These are phyloP conservation scores for Ettlia oleoabundans DNA, from an alignment of 139 green algal species.

Conservation along the genomic window DNA sequence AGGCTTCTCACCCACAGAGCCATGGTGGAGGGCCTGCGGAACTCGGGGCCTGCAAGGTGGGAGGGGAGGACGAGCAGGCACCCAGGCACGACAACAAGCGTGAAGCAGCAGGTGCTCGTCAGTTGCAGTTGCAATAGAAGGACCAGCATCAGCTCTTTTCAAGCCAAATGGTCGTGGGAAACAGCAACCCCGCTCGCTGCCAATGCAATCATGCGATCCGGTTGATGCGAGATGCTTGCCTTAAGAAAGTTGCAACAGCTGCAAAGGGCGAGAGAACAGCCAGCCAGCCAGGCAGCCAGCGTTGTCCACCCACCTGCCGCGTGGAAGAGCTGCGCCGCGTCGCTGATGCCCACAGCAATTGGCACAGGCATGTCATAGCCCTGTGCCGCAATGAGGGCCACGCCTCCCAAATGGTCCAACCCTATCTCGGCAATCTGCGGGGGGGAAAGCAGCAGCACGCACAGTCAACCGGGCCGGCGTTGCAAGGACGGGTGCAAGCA, in stretches of 20 bases:
- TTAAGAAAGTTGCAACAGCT: no score
- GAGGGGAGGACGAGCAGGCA: no score
- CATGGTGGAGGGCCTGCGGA: slow-evolving; percentile 39
- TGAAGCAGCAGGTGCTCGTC: not conserved
- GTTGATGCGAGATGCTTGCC: no score
- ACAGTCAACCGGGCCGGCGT: not conserved
- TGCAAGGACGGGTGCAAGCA: no score
- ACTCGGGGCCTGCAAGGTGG: slow-evolving; percentile 20
- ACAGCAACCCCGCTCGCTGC: no score
- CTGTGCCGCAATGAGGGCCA: slow-evolving; percentile 33
- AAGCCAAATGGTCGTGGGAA: no score
- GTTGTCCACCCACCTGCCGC: slow-evolving; percentile 20
- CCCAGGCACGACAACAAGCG: no score
- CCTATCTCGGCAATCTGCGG: slow-evolving; percentile 40
- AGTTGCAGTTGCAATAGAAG: no score
- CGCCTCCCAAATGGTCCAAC: slow-evolving; percentile 34
- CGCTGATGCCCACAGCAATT: slow-evolving; percentile 31
- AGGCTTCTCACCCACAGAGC: slow-evolving; percentile 36
- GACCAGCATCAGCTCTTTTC: no score
- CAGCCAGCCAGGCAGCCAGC: no score
- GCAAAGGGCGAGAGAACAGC: no score
- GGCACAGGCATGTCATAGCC: slow-evolving; percentile 31
- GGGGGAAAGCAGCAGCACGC: not conserved
- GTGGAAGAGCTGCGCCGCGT: slow-evolving; percentile 44
- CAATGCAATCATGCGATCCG: no score